Evolutionary conservation across 106 monocot genomes (phyloP), one percentile per base, ranked within the genome.

Genomic region (Amphibolis antarctica): DNA sequence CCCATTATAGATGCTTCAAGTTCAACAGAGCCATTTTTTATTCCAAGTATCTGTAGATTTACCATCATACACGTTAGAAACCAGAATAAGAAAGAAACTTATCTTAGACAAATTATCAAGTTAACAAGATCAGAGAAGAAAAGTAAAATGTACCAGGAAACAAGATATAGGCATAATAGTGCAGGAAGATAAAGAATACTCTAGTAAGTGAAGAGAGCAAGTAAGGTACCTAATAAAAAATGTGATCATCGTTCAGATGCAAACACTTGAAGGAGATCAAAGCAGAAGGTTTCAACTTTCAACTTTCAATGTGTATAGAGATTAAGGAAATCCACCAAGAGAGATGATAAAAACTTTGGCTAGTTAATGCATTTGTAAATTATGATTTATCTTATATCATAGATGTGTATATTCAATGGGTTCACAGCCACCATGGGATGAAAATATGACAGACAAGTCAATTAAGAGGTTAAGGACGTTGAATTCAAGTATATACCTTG

Each of bases 11-110:
- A 78, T 23, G 82, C 73, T 82, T 98, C 98, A 65, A 98, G 54
- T 76, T 98, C 98, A 30, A 98, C 87, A 42, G 87, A 75, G 27
- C 98, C 87, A 77, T 82, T 98, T 67, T 79, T 87, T 13, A 98
- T 69, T 82, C 86, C 82, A 69, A 98, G 72, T 67, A 98, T 74
- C 98, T 98, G 73, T 44, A 78, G 31, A 48, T 63, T 25, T 68
- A 71, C 20, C 24, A 27, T 15, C 21, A 43, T 18, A 63, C n/a
- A 46, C 22, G 24, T 63, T 46, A 46, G 9, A 10, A 60, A 62
- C 43, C 4, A 1, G 22, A 46, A 42, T 0, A 62, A 18, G 23
- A 42, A 9, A 31, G 4, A 42, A n/a, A 31, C 10, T 59, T 55
- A 26, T 21, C 55, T 49, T 0, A 55, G 13, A 55, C 0, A 6